These are phyloP conservation scores for Globisporangium nagaii DNA, from an alignment of 352 stramenopile genomes.

Conservation along the genomic window DNA sequence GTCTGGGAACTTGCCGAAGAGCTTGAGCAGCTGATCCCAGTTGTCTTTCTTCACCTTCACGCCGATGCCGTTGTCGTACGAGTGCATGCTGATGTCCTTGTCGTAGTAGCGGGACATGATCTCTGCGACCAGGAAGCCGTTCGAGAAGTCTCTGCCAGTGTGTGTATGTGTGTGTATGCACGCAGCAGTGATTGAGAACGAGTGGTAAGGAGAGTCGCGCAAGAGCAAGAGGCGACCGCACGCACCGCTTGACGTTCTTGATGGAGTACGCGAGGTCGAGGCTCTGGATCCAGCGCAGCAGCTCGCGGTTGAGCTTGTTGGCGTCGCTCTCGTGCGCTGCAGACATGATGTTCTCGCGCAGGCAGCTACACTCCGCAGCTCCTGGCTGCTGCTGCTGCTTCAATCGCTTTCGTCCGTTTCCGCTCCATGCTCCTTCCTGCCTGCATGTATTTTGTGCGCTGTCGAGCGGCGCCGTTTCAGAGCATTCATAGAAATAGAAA, in stretches of 20 bases:
- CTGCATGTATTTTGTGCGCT: no score
- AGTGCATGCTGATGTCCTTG: conserved; percentile 91
- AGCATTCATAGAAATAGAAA: conserved; percentile 8
- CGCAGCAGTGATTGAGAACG: no score
- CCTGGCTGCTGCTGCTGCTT: neutral
- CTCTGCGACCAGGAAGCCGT: conserved; percentile 89
- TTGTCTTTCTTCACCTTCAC: conserved; percentile 90
- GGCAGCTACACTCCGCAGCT: no score
- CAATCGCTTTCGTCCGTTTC: neutral
- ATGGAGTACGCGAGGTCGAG: conserved; percentile 91
- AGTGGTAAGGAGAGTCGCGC: no score
- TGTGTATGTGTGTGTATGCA: no score
- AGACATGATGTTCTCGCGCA: conserved; percentile 8
- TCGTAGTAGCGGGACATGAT: conserved; percentile 91
- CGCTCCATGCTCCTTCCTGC: neutral
- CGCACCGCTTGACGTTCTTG: conserved; percentile 90
- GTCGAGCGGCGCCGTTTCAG: conserved; percentile 3
- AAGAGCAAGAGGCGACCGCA: neutral
- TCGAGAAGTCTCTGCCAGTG: conserved; percentile 76
- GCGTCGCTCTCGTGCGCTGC: conserved; percentile 13
- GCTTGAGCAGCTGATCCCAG: conserved; percentile 82
- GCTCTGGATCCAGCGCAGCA: conserved; percentile 91
- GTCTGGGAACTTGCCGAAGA: conserved; percentile 75
- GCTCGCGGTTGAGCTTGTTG: conserved; percentile 86
- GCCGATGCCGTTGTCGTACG: conserved; percentile 90